These are phyloP conservation scores for Fusarium marasasianum DNA, from an alignment of 2,329 filamentous ascomycete species.

Conservation along the genomic window DNA sequence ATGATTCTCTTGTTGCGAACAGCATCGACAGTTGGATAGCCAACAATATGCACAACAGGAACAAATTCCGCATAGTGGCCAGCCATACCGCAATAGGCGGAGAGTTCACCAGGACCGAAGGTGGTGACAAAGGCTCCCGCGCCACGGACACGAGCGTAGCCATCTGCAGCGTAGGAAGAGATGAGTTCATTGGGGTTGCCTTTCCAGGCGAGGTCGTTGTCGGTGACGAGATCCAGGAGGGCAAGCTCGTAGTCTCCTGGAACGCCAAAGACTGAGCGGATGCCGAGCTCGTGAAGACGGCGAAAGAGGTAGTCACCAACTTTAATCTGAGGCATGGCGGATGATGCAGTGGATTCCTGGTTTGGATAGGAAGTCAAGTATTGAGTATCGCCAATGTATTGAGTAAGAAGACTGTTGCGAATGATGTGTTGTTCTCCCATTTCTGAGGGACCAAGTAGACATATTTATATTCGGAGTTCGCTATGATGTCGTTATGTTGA, in stretches of 20 bases:
- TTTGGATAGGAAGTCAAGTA: background rate
- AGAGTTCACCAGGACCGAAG: background rate
- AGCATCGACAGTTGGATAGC: background rate
- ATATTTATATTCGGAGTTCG: background rate
- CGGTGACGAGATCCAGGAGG: background rate
- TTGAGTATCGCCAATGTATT: background rate
- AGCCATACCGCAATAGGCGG: background rate
- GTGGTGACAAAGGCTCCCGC: background rate
- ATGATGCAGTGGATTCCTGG: background rate
- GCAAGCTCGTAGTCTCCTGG: background rate
- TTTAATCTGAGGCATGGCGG: background rate
- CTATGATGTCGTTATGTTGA: background rate
- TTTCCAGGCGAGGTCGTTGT: background rate
- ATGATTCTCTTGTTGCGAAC: background rate
- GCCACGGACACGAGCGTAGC: background rate
- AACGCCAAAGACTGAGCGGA: background rate
- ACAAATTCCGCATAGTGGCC: background rate
- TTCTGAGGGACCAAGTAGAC: background rate
- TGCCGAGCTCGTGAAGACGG: background rate
- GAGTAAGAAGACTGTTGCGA: background rate
- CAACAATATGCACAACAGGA: background rate
- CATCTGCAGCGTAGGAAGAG: background rate
- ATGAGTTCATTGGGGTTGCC: background rate
- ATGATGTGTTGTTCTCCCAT: background rate
- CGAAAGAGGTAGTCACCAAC: constrained; percentile 4